phyloP scores from a whole-genome alignment of 768 basidiomycete species.

The Gymnopilus dilepis region DNA sequence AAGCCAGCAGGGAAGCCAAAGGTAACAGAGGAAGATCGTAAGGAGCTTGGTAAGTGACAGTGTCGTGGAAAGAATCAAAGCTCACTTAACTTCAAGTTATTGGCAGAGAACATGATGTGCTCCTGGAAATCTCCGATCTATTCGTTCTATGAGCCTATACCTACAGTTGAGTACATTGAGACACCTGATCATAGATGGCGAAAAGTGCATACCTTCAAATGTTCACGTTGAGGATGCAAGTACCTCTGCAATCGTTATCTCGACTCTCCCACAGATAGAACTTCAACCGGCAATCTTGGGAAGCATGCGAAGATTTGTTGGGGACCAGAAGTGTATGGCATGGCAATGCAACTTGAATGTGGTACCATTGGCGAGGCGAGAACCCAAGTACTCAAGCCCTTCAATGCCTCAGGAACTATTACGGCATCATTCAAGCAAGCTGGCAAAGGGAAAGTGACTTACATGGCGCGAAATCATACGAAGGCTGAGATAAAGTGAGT shows the following conservation, averaged over 20 bases:
- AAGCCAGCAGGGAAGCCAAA: too few species aligned
- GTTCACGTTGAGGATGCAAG: slow-evolving; percentile 15
- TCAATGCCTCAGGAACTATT: slow-evolving; percentile 24
- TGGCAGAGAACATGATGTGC: not conserved
- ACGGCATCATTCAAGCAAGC: slow-evolving; percentile 31
- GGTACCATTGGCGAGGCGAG: not conserved
- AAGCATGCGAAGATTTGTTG: slow-evolving; percentile 34
- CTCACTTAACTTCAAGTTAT: too few species aligned
- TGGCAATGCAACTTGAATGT: slow-evolving; percentile 18
- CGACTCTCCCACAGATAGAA: slow-evolving; percentile 16
- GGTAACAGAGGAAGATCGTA: not conserved
- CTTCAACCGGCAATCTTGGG: slow-evolving; percentile 29
- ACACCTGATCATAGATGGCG: too few species aligned
- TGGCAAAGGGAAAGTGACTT: slow-evolving; percentile 35
- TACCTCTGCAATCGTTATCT: slow-evolving; percentile 9
- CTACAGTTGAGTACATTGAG: not conserved
- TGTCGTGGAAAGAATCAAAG: too few species aligned
- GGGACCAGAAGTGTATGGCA: slow-evolving; percentile 30
- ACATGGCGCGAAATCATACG: slow-evolving; percentile 35
- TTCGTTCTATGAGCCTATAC: not conserved
- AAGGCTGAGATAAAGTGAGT: slow-evolving; percentile 30
- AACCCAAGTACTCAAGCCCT: not conserved
- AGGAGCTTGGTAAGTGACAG: not conserved
- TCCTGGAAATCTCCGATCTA: not conserved
- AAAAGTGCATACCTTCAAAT: slow-evolving; percentile 17